Conservation (phyloP, 2,329 filamentous ascomycete species). For the Xylariaceae sp. region DNA sequence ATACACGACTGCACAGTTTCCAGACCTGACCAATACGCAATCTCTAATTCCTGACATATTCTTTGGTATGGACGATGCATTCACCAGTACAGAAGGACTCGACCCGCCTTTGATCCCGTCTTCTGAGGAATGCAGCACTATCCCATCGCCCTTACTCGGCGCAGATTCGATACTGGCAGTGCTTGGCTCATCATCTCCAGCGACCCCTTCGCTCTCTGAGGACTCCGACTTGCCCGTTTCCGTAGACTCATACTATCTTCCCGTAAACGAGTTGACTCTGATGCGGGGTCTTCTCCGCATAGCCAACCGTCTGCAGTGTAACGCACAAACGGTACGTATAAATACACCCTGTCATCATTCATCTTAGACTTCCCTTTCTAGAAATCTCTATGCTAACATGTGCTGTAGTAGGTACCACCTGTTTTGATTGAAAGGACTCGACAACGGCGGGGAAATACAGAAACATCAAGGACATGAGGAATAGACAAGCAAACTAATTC, state of each 20-base stretch:
- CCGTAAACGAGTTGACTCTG: conserved; percentile 45
- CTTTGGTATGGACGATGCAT: neutral
- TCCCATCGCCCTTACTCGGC: neutral
- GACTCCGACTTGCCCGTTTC: conserved; percentile 14
- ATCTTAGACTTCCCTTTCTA: neutral
- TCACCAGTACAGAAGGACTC: neutral
- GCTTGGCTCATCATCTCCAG: conserved; percentile 3
- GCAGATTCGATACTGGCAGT: neutral
- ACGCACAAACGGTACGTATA: conserved; percentile 39
- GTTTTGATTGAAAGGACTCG: too few relatives aligned
- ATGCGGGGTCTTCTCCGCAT: conserved; percentile 46
- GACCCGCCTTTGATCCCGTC: neutral
- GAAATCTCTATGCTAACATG: too few relatives aligned
- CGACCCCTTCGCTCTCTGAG: conserved; percentile 1
- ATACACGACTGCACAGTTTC: neutral
- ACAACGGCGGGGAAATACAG: too few relatives aligned
- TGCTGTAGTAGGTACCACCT: too few relatives aligned
- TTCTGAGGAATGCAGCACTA: neutral
- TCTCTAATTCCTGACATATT: neutral
- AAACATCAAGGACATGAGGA: too few relatives aligned
- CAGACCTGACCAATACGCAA: neutral
- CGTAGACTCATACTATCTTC: conserved; percentile 46
- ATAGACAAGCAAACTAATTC: too few relatives aligned
- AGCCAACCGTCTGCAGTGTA: conserved; percentile 42
- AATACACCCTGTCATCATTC: neutral